Conservation (phyloP, 768 basidiomycete species). For the Serendipita sp. region DNA sequence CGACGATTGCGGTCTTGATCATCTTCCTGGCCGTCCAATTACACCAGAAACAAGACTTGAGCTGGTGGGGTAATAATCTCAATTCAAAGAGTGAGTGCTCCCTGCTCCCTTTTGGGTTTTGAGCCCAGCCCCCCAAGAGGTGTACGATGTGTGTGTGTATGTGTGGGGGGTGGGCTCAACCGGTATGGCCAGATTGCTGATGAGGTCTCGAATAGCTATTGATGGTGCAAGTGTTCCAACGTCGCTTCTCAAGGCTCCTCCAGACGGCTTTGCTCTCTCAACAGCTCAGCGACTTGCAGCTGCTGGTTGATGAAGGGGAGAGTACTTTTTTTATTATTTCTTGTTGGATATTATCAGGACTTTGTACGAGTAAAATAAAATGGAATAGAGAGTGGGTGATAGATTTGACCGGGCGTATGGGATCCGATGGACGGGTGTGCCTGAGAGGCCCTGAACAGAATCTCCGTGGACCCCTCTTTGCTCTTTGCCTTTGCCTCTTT, state of each 20-base stretch:
- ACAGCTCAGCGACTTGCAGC: background rate
- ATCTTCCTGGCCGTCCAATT: constrained; percentile 1
- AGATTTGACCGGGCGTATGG: too few relatives aligned
- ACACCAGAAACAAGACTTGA: background rate
- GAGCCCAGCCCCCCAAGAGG: background rate
- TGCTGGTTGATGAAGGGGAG: background rate
- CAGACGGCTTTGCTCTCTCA: background rate
- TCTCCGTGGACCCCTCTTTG: too few relatives aligned
- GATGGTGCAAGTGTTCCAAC: background rate
- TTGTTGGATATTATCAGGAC: too few relatives aligned
- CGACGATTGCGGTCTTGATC: background rate
- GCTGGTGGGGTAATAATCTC: background rate
- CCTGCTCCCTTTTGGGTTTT: background rate
- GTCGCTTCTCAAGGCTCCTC: background rate
- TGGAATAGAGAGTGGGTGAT: too few relatives aligned
- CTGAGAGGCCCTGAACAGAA: too few relatives aligned
- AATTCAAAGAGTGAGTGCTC: constrained; percentile 1
- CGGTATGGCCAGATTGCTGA: background rate
- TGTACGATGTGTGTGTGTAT: background rate
- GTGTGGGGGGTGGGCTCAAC: background rate
- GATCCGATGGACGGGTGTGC: too few relatives aligned
- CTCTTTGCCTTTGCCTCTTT: too few relatives aligned
- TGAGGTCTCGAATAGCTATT: background rate
- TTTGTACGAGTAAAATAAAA: too few relatives aligned
- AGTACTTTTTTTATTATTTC: too few relatives aligned